Conservation (phyloP, 305 asterid species). For the Rubia peregrina region DNA sequence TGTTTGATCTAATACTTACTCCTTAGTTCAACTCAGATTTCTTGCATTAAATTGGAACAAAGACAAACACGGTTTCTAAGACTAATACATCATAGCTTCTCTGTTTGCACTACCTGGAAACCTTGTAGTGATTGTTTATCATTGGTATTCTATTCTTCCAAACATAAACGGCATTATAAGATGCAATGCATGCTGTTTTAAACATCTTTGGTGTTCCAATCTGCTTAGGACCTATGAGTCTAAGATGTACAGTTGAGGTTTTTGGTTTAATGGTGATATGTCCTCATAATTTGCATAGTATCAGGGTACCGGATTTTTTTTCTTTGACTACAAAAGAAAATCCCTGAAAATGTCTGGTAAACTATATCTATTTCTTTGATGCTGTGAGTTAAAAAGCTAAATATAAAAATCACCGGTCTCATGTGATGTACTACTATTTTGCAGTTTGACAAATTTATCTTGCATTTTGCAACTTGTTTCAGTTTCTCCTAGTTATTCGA, state of each 20-base stretch:
- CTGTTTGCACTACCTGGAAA: background rate
- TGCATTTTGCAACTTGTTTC: background rate
- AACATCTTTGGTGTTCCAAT: background rate
- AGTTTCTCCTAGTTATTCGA: background rate
- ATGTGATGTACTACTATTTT: background rate
- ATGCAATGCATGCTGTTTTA: background rate
- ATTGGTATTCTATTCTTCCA: background rate
- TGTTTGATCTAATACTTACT: background rate
- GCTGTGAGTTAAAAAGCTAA: background rate
- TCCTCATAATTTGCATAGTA: background rate
- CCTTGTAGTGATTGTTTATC: background rate
- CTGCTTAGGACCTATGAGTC: background rate
- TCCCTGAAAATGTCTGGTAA: background rate
- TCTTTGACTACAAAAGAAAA: conserved; percentile 13
- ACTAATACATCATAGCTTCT: background rate
- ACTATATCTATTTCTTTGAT: background rate
- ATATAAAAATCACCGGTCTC: background rate
- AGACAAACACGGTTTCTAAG: background rate
- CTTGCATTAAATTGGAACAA: background rate
- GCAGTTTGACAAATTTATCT: conserved; percentile 11
- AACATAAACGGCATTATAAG: background rate
- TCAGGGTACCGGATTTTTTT: background rate
- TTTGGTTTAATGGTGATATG: background rate
- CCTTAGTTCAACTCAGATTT: background rate
- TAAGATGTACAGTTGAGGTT: background rate